These are phyloP conservation scores for Oenanthe javanica DNA, from an alignment of 140 eudicot species.

Conservation along the genomic window DNA sequence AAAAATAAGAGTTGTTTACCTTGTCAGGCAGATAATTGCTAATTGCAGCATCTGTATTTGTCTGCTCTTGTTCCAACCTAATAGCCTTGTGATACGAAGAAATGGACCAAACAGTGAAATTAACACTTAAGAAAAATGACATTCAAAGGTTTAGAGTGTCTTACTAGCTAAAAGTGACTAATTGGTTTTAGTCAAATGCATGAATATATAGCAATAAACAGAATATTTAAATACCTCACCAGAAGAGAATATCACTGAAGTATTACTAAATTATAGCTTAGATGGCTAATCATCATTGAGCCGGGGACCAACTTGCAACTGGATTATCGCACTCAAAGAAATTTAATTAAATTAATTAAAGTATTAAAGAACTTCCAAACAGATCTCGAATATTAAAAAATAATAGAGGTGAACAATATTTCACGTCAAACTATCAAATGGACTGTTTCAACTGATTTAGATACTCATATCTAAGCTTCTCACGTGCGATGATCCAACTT, in stretches of 20 bases:
- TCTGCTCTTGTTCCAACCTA: conserved; percentile 35
- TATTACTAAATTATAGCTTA: too few species aligned
- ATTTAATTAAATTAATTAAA: background rate
- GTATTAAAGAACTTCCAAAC: background rate
- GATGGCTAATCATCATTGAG: background rate
- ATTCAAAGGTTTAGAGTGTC: background rate
- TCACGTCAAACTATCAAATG: background rate
- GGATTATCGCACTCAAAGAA: background rate
- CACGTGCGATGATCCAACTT: background rate
- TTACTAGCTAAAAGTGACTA: too few species aligned
- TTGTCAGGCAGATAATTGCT: conserved; percentile 36
- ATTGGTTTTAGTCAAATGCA: background rate
- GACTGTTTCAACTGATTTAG: background rate
- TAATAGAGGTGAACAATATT: background rate
- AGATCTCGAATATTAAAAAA: too few species aligned
- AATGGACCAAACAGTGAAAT: background rate
- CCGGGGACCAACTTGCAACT: background rate
- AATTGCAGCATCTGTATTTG: conserved; percentile 24
- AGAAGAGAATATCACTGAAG: background rate
- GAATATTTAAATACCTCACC: background rate
- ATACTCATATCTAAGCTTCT: background rate
- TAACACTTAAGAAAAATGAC: background rate
- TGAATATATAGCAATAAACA: background rate
- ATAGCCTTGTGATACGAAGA: conserved; percentile 16
- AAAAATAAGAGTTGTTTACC: conserved; percentile 32